Conservation (phyloP, 2,329 filamentous ascomycete species). For the Alternaria brassicicola region DNA sequence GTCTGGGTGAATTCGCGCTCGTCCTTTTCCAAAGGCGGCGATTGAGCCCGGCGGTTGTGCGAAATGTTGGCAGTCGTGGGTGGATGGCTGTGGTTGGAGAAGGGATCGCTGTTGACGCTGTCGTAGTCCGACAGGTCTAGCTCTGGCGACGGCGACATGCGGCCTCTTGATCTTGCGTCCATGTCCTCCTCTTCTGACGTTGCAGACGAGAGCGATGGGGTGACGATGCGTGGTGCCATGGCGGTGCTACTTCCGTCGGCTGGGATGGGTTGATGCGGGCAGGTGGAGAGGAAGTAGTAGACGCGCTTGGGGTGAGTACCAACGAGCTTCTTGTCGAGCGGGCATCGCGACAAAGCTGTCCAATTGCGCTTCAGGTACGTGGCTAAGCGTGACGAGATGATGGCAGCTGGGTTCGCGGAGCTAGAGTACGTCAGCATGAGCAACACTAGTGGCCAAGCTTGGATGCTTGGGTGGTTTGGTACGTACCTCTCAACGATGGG, state of each 20-base stretch:
- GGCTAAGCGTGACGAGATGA: constrained; percentile 90
- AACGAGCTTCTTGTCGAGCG: constrained; percentile 90
- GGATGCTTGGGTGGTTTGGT: constrained; percentile 16
- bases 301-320: constrained; percentile 91
- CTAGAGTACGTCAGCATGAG: constrained; percentile 59
- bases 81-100: constrained; percentile 58
- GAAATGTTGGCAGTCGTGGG: constrained; percentile 52
- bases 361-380: constrained; percentile 86
- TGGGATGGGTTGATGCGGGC: constrained; percentile 80
- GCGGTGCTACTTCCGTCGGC: constrained; percentile 62
- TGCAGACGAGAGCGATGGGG: constrained; percentile 81
- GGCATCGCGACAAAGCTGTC: constrained; percentile 80
- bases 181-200: constrained; percentile 74
- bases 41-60: constrained; percentile 74
- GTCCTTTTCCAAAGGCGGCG: constrained; percentile 88
- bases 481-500: constrained; percentile 91
- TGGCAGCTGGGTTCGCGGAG: constrained; percentile 92
- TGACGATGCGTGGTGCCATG: constrained; percentile 68
- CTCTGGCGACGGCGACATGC: constrained; percentile 89
- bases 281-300: constrained; percentile 95
- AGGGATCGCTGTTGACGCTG: constrained; percentile 65
- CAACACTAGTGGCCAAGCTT: constrained; percentile 22
- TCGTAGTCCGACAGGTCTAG: constrained; percentile 92
- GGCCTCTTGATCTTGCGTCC: constrained; percentile 62
- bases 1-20: constrained; percentile 98